phyloP scores from a whole-genome alignment of 2,329 filamentous ascomycete genomes.

The Trichoderma hamatum region DNA sequence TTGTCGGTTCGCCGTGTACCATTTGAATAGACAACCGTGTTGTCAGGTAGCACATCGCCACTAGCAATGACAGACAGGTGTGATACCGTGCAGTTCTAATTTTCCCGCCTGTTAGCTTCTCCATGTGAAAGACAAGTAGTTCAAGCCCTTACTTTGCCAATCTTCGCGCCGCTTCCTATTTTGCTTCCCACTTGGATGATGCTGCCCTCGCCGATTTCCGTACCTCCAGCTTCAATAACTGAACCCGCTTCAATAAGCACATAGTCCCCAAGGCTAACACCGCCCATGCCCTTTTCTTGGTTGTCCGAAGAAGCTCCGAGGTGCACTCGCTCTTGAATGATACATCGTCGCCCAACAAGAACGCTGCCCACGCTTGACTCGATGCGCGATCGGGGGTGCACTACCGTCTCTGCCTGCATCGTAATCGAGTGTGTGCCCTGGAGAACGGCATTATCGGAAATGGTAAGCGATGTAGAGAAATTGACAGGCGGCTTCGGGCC shows the following conservation, averaged over 20 bases:
- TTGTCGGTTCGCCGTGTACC: slow-evolving; percentile 61
- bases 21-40: slow-evolving; percentile 70
- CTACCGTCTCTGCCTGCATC: slow-evolving; percentile 73
- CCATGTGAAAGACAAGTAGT: neutral
- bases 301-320: slow-evolving; percentile 52
- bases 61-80: slow-evolving; percentile 62
- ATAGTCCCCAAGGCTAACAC: slow-evolving; percentile 62
- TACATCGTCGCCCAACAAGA: slow-evolving; percentile 77
- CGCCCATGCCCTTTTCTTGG: slow-evolving; percentile 41
- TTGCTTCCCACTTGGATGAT: slow-evolving; percentile 61
- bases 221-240: slow-evolving; percentile 64
- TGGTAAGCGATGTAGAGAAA: slow-evolving; percentile 62
- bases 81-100: slow-evolving; percentile 70
- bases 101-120: slow-evolving; percentile 2
- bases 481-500: slow-evolving; percentile 64
- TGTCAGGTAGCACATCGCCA: slow-evolving; percentile 63
- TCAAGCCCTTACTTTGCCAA: slow-evolving; percentile 59
- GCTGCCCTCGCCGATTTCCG: slow-evolving; percentile 63
- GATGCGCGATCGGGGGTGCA: slow-evolving; percentile 85
- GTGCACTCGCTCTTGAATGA: slow-evolving; percentile 72
- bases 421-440: slow-evolving; percentile 77
- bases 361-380: slow-evolving; percentile 79
- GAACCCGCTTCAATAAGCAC: slow-evolving; percentile 64
- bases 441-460: slow-evolving; percentile 65
- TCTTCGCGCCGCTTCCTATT: slow-evolving; percentile 61